Percentiles rank a stretch among this genome's conserved stretches.
Conservation (phyloP, 176 grass and related monocot genomes). For the Juncus inflexus region DNA sequence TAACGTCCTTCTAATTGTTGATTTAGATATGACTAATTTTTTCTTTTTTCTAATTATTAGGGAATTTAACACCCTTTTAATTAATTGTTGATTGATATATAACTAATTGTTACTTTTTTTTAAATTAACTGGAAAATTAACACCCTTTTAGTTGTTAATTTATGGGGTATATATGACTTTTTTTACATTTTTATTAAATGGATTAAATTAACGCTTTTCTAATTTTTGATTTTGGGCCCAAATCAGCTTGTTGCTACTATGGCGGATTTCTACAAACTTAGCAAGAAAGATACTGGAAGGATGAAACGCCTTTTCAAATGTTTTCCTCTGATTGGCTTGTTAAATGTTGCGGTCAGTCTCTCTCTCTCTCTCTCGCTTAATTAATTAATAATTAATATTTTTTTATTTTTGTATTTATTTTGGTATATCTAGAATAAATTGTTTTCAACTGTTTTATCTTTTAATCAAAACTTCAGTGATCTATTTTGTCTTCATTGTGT, state of each 20-base stretch:
- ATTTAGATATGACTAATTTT: too few relatives aligned
- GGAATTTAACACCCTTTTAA: too few relatives aligned
- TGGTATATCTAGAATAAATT: not conserved
- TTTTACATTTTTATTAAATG: not conserved
- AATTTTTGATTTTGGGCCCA: not conserved
- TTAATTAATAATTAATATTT: not conserved
- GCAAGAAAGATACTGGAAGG: slow-evolving; percentile 38
- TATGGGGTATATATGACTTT: not conserved
- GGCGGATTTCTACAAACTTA: slow-evolving; percentile 57
- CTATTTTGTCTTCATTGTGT: too few relatives aligned
- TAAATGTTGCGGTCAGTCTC: slow-evolving; percentile 87
- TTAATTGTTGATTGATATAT: too few relatives aligned
- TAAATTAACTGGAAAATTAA: not conserved
- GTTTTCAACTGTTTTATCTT: too few relatives aligned
- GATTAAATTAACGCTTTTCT: not conserved
- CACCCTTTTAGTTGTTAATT: not conserved
- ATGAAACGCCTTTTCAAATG: slow-evolving; percentile 53
- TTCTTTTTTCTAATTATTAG: too few relatives aligned
- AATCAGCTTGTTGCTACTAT: slow-evolving; percentile 74
- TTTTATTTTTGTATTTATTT: slow-evolving; percentile 20
- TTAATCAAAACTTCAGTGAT: too few relatives aligned
- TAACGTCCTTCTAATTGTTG: slow-evolving; percentile 12
- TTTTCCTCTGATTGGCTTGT: slow-evolving; percentile 73
- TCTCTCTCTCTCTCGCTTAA: slow-evolving; percentile 7
- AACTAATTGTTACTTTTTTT: too few relatives aligned